A percentile compares a stretch with the other conserved stretches of the same genome.
These are phyloP conservation scores for Glonium stellatum DNA, from an alignment of 495 filamentous ascomycete species.

Conservation along the genomic window DNA sequence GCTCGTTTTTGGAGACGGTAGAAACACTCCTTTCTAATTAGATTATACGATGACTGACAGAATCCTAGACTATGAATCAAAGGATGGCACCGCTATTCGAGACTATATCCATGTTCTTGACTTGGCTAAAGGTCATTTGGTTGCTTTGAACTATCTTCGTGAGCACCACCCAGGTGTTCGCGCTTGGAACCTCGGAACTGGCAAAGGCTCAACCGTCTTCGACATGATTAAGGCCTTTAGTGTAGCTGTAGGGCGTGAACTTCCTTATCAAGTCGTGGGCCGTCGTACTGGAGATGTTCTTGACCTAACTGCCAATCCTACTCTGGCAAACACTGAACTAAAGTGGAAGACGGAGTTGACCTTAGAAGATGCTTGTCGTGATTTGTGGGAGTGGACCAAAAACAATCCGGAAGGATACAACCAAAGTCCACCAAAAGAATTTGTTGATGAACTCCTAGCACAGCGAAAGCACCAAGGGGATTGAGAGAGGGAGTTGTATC, in stretches of 20 bases:
- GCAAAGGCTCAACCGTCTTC: slow-evolving; percentile 87
- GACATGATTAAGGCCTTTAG: slow-evolving; percentile 97
- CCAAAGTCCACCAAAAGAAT: slow-evolving; percentile 76
- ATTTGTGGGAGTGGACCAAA: slow-evolving; percentile 90
- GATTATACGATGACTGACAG: slow-evolving; percentile 8
- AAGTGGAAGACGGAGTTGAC: slow-evolving; percentile 86
- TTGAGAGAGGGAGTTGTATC: not conserved
- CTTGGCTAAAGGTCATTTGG: slow-evolving; percentile 79
- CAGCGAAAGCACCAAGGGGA: slow-evolving; percentile 1
- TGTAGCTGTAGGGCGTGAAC: slow-evolving; percentile 70
- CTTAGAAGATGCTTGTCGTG: slow-evolving; percentile 85
- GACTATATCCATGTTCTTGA: slow-evolving; percentile 83
- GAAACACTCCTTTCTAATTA: slow-evolving; percentile 4
- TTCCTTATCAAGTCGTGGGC: slow-evolving; percentile 79
- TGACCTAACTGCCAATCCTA: slow-evolving; percentile 88
- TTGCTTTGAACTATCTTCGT: slow-evolving; percentile 87
- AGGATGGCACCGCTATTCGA: slow-evolving; percentile 66
- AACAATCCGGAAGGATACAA: slow-evolving; percentile 96
- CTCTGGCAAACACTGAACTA: slow-evolving; percentile 77
- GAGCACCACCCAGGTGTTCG: slow-evolving; percentile 83
- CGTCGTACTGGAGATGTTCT: slow-evolving; percentile 85
- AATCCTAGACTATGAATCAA: slow-evolving; percentile 72
- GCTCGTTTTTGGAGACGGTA: slow-evolving; percentile 89
- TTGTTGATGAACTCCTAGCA: slow-evolving; percentile 49
- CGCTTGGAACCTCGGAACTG: slow-evolving; percentile 97